Conservation (phyloP, 1,139 yeast species). For the Kodamaea derodonti region DNA sequence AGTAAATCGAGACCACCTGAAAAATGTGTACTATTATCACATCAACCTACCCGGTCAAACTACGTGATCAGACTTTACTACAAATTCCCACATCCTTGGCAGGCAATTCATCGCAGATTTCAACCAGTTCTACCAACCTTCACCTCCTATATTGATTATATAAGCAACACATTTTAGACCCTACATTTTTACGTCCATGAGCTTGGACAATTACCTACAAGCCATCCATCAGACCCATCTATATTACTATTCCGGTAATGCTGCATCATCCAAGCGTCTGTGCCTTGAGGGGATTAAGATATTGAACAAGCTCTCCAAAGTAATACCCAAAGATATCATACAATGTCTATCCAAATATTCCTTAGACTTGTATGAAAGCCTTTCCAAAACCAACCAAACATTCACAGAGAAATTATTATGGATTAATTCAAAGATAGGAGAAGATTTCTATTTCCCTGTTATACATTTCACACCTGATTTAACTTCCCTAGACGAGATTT, state of each 20-base stretch:
- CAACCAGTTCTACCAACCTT: no score
- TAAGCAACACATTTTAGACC: no score
- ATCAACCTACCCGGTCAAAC: no score
- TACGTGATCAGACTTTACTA: no score
- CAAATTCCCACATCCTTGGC: no score
- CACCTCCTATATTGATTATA: no score
- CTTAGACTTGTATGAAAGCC: slow-evolving; percentile 19
- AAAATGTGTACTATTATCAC: no score
- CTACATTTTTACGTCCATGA: neutral
- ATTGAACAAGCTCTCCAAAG: slow-evolving; percentile 20
- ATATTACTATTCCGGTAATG: slow-evolving; percentile 14
- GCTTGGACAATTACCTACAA: slow-evolving; percentile 7
- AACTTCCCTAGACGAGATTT: slow-evolving; percentile 11
- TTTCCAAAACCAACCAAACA: neutral
- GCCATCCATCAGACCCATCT: slow-evolving; percentile 16
- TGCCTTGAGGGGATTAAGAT: slow-evolving; percentile 24
- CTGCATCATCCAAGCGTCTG: slow-evolving; percentile 15
- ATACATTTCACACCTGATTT: slow-evolving; percentile 16
- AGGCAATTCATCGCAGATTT: no score
- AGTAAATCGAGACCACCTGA: no score
- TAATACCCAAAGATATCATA: slow-evolving; percentile 4
- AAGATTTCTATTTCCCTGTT: slow-evolving; percentile 34
- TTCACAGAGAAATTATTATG: slow-evolving; percentile 33
- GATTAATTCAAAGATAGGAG: slow-evolving; percentile 39
- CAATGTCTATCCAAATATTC: slow-evolving; percentile 19